phyloP scores from a whole-genome alignment of 2,329 filamentous ascomycete genomes.

The Cladosporium sp. region DNA sequence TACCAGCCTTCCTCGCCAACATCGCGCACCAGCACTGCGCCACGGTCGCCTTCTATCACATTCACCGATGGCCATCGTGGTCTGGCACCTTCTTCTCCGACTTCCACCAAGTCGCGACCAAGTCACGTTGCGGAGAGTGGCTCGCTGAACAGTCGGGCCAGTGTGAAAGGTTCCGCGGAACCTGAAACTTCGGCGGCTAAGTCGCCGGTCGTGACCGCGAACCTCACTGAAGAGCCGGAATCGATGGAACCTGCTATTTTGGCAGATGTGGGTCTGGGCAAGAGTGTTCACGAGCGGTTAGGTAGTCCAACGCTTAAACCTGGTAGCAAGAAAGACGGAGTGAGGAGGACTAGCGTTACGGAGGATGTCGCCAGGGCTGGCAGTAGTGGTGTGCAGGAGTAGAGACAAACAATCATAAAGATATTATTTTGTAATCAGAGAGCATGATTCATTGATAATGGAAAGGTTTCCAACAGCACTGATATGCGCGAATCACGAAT shows the following conservation, averaged over 20 bases:
- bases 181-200: conserved; percentile 21
- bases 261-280: conserved; percentile 34
- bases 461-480: no score
- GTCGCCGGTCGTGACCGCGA: conserved; percentile 23
- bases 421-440: background rate
- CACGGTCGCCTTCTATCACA: conserved; percentile 13
- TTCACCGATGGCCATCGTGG: conserved; percentile 42
- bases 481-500: no score
- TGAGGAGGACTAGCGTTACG: background rate
- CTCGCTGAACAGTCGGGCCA: conserved; percentile 8
- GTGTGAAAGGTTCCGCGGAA: conserved; percentile 23
- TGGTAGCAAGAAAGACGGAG: background rate
- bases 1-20: conserved; percentile 23
- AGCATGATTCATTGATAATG: background rate
- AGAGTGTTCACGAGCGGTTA: conserved; percentile 35
- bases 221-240: conserved; percentile 32
- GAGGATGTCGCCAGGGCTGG: conserved; percentile 13
- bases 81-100: conserved; percentile 33
- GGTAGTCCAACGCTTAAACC: background rate
- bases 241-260: conserved; percentile 25
- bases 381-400: background rate
- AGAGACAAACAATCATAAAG: background rate
- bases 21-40: conserved; percentile 10
- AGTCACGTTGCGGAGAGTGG: conserved; percentile 18
- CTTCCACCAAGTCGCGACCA: conserved; percentile 17